Conservation (phyloP, 768 basidiomycete species). For the Paxillus involutus region DNA sequence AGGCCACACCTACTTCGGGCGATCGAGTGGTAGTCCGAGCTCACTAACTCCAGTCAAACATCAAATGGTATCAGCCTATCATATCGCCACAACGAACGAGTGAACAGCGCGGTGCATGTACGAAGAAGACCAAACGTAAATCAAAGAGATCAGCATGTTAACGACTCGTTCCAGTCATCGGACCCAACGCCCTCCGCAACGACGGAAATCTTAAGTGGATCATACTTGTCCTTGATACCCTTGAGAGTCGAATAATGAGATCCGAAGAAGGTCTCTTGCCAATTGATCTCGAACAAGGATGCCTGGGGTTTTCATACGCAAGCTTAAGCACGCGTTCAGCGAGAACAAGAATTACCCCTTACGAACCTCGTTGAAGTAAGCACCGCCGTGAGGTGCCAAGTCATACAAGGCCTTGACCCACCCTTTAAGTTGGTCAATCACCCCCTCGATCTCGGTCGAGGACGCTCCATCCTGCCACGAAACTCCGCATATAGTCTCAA, state of each 20-base stretch:
- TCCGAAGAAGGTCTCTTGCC: constrained; percentile 7
- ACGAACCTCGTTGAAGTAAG: constrained; percentile 50
- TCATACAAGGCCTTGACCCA: constrained; percentile 19
- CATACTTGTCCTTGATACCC: constrained; percentile 45
- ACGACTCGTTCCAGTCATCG: constrained; percentile 44
- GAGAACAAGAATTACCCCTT: neutral
- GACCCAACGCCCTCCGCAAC: constrained; percentile 48
- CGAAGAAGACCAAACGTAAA: too few species aligned
- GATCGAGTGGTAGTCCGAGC: neutral
- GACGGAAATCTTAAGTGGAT: constrained; percentile 45
- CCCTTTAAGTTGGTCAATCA: constrained; percentile 6
- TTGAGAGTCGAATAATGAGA: constrained; percentile 40
- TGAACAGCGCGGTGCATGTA: neutral
- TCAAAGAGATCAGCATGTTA: too few species aligned
- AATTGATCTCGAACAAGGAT: constrained; percentile 32
- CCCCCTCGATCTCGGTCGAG: constrained; percentile 7
- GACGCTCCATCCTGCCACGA: constrained; percentile 21
- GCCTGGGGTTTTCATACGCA: constrained; percentile 30
- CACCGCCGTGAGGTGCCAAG: constrained; percentile 33
- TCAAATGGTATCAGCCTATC: too few species aligned
- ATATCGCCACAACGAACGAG: neutral
- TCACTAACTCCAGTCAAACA: neutral
- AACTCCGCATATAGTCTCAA: neutral
- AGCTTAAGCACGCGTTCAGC: neutral
- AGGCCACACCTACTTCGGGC: too few species aligned